phyloP scores from a whole-genome alignment of 306 rosid genomes.

The Delonix regia region DNA sequence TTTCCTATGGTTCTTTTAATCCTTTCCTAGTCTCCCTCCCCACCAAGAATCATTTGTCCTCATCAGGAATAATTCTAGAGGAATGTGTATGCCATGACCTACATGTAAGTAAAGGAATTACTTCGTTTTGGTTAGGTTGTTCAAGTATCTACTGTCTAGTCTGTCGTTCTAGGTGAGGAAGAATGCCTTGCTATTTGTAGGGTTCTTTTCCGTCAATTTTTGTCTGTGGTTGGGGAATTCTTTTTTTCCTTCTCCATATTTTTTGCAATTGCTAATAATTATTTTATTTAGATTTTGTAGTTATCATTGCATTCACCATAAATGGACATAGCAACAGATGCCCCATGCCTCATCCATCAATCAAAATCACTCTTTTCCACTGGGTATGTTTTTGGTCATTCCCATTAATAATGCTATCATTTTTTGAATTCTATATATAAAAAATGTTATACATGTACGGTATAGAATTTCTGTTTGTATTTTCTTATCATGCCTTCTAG shows the following conservation, averaged over 20 bases:
- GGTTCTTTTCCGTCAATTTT: not conserved
- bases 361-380: not conserved
- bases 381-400: not conserved
- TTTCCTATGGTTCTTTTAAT: not conserved
- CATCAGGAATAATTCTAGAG: not conserved
- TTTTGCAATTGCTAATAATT: not conserved
- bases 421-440: not conserved
- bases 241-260: not conserved
- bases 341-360: not conserved
- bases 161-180: not conserved
- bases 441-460: not conserved
- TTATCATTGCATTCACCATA: slow-evolving; percentile 1
- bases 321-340: not conserved
- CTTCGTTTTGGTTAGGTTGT: not conserved
- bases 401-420: not conserved
- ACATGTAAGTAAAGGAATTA: not conserved
- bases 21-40: not conserved
- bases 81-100: not conserved
- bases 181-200: not conserved
- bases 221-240: not conserved
- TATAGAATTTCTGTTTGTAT: not conserved
- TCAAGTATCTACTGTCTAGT: not conserved
- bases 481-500: not conserved
- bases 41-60: not conserved
- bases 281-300: not conserved